Evolutionary conservation across 371 early-diverging fungal genomes (phyloP).

Genomic region (Blakeslea trispora): DNA sequence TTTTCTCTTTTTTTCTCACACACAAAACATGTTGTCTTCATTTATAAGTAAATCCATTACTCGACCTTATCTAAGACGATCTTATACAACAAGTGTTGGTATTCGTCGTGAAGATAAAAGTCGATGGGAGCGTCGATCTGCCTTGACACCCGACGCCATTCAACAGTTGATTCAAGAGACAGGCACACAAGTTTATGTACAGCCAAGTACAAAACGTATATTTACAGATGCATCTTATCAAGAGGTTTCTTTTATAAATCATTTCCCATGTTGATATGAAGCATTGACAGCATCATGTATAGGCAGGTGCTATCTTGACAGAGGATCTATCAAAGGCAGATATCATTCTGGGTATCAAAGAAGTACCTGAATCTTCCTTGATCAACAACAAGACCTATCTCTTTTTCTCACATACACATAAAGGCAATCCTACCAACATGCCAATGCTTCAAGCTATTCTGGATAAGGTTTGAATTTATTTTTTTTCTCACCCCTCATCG

Average conservation of each 20-base stretch:
- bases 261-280: not conserved
- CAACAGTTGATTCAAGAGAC: constrained; percentile 77
- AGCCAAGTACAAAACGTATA: constrained; percentile 91
- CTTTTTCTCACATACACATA: constrained; percentile 97
- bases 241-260: constrained; percentile 55
- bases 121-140: constrained; percentile 93
- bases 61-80: constrained; percentile 1
- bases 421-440: constrained; percentile 94
- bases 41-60: not conserved
- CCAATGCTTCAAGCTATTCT: constrained; percentile 83
- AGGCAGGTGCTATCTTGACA: constrained; percentile 88
- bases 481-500: constrained; percentile 22
- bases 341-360: constrained; percentile 95
- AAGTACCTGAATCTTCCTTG: constrained; percentile 85
- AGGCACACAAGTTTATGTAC: constrained; percentile 82
- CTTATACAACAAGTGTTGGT: constrained; percentile 53
- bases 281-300: not conserved
- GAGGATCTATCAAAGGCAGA: constrained; percentile 90
- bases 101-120: constrained; percentile 95
- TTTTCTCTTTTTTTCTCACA: constrained; percentile 2
- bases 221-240: constrained; percentile 80
- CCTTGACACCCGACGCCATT: constrained; percentile 82
- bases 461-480: constrained; percentile 67
- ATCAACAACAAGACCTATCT: constrained; percentile 89
- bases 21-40: constrained; percentile 1